Percentiles rank a stretch among this genome's conserved stretches.
Conservation (phyloP, 352 stramenopile species). For the Phytophthora rubi region DNA sequence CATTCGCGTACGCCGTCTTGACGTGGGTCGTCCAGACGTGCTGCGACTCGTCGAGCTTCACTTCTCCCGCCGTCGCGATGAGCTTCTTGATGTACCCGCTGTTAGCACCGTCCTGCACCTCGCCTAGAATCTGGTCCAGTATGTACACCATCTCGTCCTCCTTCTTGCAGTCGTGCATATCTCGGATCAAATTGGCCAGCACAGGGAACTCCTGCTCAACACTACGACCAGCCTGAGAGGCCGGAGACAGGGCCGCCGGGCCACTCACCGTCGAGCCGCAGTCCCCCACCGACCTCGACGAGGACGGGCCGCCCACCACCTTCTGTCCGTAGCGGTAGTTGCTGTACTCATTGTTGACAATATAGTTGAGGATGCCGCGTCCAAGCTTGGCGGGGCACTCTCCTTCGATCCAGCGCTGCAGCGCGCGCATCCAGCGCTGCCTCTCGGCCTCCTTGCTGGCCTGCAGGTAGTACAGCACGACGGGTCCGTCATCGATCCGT, state of each 20-base stretch:
- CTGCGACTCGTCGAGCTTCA: slow-evolving; percentile 66
- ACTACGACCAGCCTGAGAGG: slow-evolving; percentile 53
- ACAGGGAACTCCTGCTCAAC: slow-evolving; percentile 79
- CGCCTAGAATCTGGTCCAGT: slow-evolving; percentile 78
- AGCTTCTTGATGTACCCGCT: slow-evolving; percentile 80
- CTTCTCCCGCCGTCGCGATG: slow-evolving; percentile 70
- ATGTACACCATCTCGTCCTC: slow-evolving; percentile 88
- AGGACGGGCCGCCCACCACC: slow-evolving; percentile 34
- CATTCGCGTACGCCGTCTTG: slow-evolving; percentile 73
- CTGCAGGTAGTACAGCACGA: slow-evolving; percentile 79
- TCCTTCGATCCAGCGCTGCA: slow-evolving; percentile 79
- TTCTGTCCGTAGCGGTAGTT: slow-evolving; percentile 71
- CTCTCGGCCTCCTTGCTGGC: slow-evolving; percentile 65
- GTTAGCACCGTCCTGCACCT: slow-evolving; percentile 70
- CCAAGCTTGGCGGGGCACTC: slow-evolving; percentile 60
- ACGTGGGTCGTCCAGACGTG: slow-evolving; percentile 76
- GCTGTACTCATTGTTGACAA: slow-evolving; percentile 81
- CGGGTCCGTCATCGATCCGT: slow-evolving; percentile 43
- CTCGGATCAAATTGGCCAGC: slow-evolving; percentile 75
- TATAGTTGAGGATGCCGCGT: slow-evolving; percentile 70
- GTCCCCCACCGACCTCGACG: slow-evolving; percentile 26
- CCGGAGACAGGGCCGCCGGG: slow-evolving; percentile 47
- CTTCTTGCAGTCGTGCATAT: slow-evolving; percentile 75
- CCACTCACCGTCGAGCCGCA: slow-evolving; percentile 14
- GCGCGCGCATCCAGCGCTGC: slow-evolving; percentile 70